These are phyloP conservation scores for Dichomitus squalens DNA, from an alignment of 1,284 basidiomycete genomes.

Conservation along the genomic window DNA sequence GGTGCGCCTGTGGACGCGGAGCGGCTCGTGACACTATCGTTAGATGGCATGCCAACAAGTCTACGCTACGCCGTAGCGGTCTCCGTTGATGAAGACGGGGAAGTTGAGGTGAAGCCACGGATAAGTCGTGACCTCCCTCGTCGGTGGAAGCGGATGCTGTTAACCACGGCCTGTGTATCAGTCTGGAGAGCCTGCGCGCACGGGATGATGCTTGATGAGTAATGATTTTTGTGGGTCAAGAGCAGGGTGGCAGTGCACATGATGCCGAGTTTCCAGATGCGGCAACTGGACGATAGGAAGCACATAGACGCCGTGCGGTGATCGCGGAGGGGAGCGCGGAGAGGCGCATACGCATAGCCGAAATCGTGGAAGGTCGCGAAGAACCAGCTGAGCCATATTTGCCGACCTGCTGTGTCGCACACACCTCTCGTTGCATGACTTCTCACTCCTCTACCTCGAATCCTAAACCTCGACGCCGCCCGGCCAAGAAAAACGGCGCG, in stretches of 20 bases:
- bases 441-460: slow-evolving; percentile 13
- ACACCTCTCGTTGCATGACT: slow-evolving; percentile 13
- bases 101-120: too few relatives aligned
- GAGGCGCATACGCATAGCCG: background rate
- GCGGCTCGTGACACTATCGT: background rate
- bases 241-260: too few relatives aligned
- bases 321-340: background rate
- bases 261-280: too few relatives aligned
- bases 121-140: too few relatives aligned
- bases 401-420: background rate
- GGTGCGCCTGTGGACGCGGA: background rate
- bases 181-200: too few relatives aligned
- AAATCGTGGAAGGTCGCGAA: background rate
- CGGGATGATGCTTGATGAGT: too few relatives aligned
- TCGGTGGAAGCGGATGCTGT: too few relatives aligned
- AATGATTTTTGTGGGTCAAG: too few relatives aligned
- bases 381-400: background rate
- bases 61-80: background rate
- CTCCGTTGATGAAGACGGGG: background rate
- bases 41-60: background rate
- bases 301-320: background rate
- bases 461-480: slow-evolving; percentile 21
- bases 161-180: too few relatives aligned
- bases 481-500: slow-evolving; percentile 13
- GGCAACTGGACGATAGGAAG: too few relatives aligned